These are phyloP conservation scores for Sarocladium brachiariae DNA, from an alignment of 2,329 filamentous ascomycete genomes.

Conservation along the genomic window DNA sequence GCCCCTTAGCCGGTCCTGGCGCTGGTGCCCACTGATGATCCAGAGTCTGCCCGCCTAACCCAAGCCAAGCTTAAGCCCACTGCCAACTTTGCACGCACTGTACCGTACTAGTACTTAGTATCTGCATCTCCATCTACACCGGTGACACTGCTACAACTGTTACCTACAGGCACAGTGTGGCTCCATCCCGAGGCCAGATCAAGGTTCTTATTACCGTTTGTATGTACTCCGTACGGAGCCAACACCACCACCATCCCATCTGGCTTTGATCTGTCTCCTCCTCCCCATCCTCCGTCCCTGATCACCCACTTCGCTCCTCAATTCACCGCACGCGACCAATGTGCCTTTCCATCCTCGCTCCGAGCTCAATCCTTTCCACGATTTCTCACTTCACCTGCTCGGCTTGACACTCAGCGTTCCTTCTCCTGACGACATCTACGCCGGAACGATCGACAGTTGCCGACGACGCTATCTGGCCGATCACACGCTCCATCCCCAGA, in stretches of 20 bases:
- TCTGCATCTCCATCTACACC: no score
- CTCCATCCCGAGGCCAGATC: no score
- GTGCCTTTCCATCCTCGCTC: background rate
- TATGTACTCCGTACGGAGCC: no score
- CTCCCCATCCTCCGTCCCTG: background rate
- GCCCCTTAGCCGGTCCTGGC: slow-evolving; percentile 2
- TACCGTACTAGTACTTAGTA: no score
- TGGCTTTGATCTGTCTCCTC: background rate
- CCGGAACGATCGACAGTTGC: background rate
- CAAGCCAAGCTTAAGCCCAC: no score
- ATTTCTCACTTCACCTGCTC: background rate
- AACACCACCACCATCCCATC: background rate
- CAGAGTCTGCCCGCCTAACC: no score
- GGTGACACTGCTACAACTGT: no score
- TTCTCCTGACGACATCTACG: background rate
- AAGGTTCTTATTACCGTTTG: no score
- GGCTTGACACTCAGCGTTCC: background rate
- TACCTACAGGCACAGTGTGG: no score
- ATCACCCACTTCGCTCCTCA: background rate
- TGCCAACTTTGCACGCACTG: no score
- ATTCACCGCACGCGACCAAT: background rate
- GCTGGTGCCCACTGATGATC: background rate
- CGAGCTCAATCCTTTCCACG: background rate
- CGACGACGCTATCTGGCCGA: background rate
- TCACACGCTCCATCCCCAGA: background rate